phyloP scores from a whole-genome alignment of 352 stramenopile species.

The Globisporangium camurandrum region DNA sequence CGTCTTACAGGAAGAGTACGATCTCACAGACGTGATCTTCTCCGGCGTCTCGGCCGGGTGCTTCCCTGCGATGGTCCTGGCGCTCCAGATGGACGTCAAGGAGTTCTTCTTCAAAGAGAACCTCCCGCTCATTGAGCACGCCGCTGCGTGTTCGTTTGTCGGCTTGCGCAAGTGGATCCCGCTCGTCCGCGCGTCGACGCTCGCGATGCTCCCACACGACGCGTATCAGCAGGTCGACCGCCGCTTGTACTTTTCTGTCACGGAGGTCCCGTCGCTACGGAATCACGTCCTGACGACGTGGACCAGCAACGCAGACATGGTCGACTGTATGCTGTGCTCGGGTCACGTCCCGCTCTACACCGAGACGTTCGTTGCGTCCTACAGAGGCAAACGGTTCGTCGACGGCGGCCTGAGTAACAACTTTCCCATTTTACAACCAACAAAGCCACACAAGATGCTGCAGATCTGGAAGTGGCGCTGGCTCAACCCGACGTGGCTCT shows the following conservation, averaged over 20 bases:
- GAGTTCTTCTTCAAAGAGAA: conserved; percentile 85
- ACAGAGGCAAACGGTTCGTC: conserved; percentile 66
- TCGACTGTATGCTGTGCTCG: conserved; percentile 75
- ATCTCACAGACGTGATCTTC: conserved; percentile 64
- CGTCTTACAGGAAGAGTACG: conserved; percentile 70
- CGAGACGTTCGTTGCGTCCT: conserved; percentile 47
- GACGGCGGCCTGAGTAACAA: conserved; percentile 75
- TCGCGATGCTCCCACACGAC: conserved; percentile 49
- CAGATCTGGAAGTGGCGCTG: conserved; percentile 83
- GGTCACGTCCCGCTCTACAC: conserved; percentile 70
- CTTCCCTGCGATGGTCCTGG: conserved; percentile 61
- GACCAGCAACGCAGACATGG: conserved; percentile 74
- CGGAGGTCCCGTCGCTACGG: conserved; percentile 47
- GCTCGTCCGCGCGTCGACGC: conserved; percentile 58
- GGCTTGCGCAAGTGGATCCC: conserved; percentile 75
- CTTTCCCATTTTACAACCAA: conserved; percentile 40
- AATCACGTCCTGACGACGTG: conserved; percentile 72
- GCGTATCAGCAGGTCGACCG: conserved; percentile 55
- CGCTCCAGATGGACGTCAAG: conserved; percentile 59
- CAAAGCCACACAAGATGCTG: conserved; percentile 63
- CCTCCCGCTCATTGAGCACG: conserved; percentile 58
- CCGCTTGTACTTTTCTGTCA: conserved; percentile 76
- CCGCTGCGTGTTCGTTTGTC: conserved; percentile 42
- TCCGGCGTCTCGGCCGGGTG: conserved; percentile 69
- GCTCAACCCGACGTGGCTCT: conserved; percentile 66